phyloP scores from a whole-genome alignment of 129 eudicot genomes.

The Artemisia argyi region DNA sequence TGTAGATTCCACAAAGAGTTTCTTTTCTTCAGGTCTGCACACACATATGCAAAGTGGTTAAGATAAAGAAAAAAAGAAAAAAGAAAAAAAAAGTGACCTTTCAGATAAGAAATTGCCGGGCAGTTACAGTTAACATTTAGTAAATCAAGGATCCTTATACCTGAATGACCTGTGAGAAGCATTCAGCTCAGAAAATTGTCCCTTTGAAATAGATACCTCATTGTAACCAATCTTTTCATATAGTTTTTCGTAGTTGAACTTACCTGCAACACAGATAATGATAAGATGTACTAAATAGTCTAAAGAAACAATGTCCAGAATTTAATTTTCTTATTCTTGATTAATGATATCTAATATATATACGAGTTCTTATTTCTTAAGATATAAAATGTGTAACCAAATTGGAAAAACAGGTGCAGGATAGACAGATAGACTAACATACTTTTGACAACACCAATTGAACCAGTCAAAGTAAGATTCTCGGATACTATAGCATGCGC shows the following conservation, averaged over 20 bases:
- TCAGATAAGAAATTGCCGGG: background rate
- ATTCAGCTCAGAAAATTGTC: slow-evolving; percentile 73
- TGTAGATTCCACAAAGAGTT: slow-evolving; percentile 71
- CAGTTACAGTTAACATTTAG: background rate
- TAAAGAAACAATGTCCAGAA: too few relatives aligned
- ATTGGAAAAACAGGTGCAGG: background rate
- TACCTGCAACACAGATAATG: slow-evolving; percentile 42
- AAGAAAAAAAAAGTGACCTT: background rate
- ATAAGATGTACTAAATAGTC: background rate
- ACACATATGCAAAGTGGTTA: slow-evolving; percentile 1
- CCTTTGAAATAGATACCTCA: slow-evolving; percentile 85
- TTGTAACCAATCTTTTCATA: slow-evolving; percentile 88
- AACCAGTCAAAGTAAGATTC: slow-evolving; percentile 80
- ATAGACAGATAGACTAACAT: background rate
- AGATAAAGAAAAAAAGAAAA: background rate
- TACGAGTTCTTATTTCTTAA: background rate
- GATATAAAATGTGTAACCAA: background rate
- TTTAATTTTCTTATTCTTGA: background rate
- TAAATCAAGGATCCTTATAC: slow-evolving; percentile 32
- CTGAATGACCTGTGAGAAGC: slow-evolving; percentile 79
- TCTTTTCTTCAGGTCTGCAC: slow-evolving; percentile 84
- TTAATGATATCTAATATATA: background rate
- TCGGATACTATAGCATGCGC: slow-evolving; percentile 73
- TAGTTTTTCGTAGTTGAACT: slow-evolving; percentile 60
- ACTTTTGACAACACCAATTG: slow-evolving; percentile 91